These are phyloP conservation scores for Porodaedalea pini DNA, from an alignment of 1,284 basidiomycete genomes.

Conservation along the genomic window DNA sequence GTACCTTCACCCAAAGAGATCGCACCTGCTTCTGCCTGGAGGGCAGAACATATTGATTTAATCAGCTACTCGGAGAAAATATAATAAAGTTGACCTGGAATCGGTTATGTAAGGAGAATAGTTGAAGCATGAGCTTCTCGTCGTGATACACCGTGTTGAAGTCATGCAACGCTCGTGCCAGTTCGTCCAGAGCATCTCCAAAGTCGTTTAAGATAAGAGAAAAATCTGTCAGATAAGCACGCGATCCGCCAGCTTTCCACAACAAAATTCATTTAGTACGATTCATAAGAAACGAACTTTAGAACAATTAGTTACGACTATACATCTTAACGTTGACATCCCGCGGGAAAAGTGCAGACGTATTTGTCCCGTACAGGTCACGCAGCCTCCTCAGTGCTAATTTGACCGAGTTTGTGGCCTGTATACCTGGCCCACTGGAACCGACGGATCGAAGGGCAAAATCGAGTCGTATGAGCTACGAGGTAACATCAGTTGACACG, in stretches of 20 bases:
- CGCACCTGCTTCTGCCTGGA: neutral
- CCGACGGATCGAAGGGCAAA: constrained; percentile 5
- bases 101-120: neutral
- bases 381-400: neutral
- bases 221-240: neutral
- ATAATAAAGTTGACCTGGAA: neutral
- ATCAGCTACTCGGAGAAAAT: no score
- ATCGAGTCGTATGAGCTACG: constrained; percentile 2
- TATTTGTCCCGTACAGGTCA: constrained; percentile 3
- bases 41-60: neutral
- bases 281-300: neutral
- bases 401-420: neutral
- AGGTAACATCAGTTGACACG: no score
- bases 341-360: neutral
- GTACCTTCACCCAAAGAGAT: neutral
- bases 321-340: neutral
- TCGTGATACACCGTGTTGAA: constrained; percentile 4
- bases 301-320: neutral
- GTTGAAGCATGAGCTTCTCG: neutral
- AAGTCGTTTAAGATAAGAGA: neutral
- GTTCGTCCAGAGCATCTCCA: neutral
- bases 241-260: neutral
- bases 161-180: neutral
- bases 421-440: constrained; percentile 7
- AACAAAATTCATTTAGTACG: neutral